Percentiles rank a stretch among this genome's conserved stretches.
Conservation (phyloP, 1,139 yeast genomes). For the Nadsonia starkeyi-henricii region DNA sequence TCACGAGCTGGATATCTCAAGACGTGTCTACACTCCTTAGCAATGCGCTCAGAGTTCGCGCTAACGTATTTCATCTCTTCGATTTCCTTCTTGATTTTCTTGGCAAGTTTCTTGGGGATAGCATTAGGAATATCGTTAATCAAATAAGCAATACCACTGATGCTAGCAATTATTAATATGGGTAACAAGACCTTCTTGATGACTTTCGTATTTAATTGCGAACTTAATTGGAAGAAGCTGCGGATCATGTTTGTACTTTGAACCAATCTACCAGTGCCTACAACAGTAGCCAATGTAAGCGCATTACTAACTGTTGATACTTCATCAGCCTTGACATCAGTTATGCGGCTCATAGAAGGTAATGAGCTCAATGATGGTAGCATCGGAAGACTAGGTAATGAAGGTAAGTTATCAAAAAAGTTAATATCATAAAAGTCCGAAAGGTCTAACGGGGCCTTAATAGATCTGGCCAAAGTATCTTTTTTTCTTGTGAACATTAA, state of each 20-base stretch:
- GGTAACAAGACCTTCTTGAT: conserved; percentile 32
- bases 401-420: conserved; percentile 11
- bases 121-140: conserved; percentile 79
- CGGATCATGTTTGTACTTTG: conserved; percentile 12
- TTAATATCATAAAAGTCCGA: conserved; percentile 55
- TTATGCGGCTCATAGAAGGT: background rate
- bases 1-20: conserved; percentile 73
- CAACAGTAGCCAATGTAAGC: conserved; percentile 26
- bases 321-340: conserved; percentile 13
- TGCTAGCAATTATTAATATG: conserved; percentile 36
- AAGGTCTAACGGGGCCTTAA: conserved; percentile 46
- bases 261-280: conserved; percentile 24
- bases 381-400: conserved; percentile 22
- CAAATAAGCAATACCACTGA: conserved; percentile 51
- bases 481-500: conserved; percentile 71
- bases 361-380: conserved; percentile 35
- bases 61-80: conserved; percentile 62
- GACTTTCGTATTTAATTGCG: conserved; percentile 7
- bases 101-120: conserved; percentile 68
- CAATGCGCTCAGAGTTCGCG: conserved; percentile 58
- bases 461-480: conserved; percentile 47
- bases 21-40: conserved; percentile 74
- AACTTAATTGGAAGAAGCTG: conserved; percentile 9
- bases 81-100: conserved; percentile 51
- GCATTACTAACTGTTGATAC: conserved; percentile 26